Conservation (phyloP, 2,329 filamentous ascomycete species). For the Trichoderma atroviride region DNA sequence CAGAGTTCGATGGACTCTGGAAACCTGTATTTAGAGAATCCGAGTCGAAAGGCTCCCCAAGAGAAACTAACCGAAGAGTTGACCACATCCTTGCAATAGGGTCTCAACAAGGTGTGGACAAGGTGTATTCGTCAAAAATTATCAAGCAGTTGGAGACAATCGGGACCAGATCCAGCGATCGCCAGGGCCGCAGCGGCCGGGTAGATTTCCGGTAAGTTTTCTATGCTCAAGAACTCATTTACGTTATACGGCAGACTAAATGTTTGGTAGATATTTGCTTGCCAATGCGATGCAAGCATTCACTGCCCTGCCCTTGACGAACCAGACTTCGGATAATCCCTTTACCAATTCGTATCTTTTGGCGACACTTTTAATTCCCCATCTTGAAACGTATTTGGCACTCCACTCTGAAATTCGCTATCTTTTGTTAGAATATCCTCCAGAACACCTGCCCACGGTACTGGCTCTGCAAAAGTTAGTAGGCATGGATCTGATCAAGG, state of each 20-base stretch:
- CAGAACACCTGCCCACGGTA: constrained; percentile 58
- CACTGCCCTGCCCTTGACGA: constrained; percentile 53
- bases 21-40: constrained; percentile 52
- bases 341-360: constrained; percentile 57
- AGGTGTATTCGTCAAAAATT: constrained; percentile 52
- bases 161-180: constrained; percentile 51
- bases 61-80: constrained; percentile 45
- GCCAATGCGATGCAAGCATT: constrained; percentile 63
- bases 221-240: no score
- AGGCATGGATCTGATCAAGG: constrained; percentile 58
- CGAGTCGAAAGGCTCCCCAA: constrained; percentile 35
- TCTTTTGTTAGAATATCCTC: constrained; percentile 61
- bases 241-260: constrained; percentile 1
- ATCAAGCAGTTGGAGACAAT: constrained; percentile 58
- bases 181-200: constrained; percentile 55
- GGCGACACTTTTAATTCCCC: constrained; percentile 61
- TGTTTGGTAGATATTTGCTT: constrained; percentile 56
- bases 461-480: constrained; percentile 61
- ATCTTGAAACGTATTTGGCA: constrained; percentile 62
- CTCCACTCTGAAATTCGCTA: constrained; percentile 56
- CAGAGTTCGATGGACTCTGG: constrained; percentile 56
- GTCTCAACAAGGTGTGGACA: constrained; percentile 56
- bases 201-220: constrained; percentile 60
- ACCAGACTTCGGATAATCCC: constrained; percentile 56
- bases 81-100: constrained; percentile 65